Conservation (phyloP, 257 asterid genomes). For the Ehretia macrophylla region DNA sequence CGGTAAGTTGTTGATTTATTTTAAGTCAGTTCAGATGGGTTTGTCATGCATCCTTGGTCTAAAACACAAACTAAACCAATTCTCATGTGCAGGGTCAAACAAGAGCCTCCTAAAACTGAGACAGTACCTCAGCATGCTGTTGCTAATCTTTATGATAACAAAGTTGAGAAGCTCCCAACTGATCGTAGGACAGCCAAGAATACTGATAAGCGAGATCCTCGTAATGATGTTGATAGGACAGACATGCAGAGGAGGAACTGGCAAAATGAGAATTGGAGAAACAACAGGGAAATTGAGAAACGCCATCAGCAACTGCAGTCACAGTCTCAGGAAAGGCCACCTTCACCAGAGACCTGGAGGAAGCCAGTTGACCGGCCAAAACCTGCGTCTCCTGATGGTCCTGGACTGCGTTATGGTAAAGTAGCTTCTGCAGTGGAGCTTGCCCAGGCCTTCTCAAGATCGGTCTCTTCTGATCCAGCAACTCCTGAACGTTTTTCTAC, state of each 20-base stretch:
- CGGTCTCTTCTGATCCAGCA: slow-evolving; percentile 56
- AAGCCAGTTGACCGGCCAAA: slow-evolving; percentile 52
- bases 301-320: slow-evolving; percentile 38
- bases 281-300: slow-evolving; percentile 46
- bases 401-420: slow-evolving; percentile 52
- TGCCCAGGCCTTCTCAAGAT: slow-evolving; percentile 81
- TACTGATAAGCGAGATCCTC: slow-evolving; percentile 63
- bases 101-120: slow-evolving; percentile 45
- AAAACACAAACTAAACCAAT: slow-evolving; percentile 1
- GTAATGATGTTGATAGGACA: slow-evolving; percentile 43
- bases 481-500: slow-evolving; percentile 42
- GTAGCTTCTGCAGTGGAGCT: slow-evolving; percentile 92
- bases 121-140: slow-evolving; percentile 22
- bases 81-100: slow-evolving; percentile 44
- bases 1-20: slow-evolving; percentile 37
- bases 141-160: slow-evolving; percentile 38
- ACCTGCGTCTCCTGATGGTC: slow-evolving; percentile 39
- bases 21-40: background rate
- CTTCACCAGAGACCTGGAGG: slow-evolving; percentile 95
- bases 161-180: slow-evolving; percentile 29
- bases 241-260: slow-evolving; percentile 58
- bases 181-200: slow-evolving; percentile 42
- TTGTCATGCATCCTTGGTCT: background rate
- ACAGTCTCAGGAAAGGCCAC: slow-evolving; percentile 57
- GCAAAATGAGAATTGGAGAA: slow-evolving; percentile 59